phyloP scores from a whole-genome alignment of 2,329 filamentous ascomycete genomes.

The Ophiostoma ips region DNA sequence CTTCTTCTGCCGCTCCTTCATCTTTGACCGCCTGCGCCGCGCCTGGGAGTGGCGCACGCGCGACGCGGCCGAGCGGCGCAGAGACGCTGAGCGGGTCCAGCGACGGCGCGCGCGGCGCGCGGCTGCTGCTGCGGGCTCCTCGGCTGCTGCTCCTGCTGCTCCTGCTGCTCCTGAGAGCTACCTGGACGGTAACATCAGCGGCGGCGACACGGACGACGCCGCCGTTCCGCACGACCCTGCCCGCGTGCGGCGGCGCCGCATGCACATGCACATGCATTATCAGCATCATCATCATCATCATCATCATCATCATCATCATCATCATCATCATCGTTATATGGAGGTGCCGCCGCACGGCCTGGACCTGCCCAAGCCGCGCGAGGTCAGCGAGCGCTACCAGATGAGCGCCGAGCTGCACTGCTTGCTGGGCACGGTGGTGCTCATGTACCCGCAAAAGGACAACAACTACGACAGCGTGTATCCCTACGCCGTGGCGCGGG shows the following conservation, averaged over 20 bases:
- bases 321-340: neutral
- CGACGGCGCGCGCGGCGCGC: neutral
- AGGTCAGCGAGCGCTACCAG: conserved; percentile 35
- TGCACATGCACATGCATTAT: too few relatives aligned
- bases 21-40: conserved; percentile 36
- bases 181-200: neutral
- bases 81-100: neutral
- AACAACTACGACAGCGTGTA: conserved; percentile 27
- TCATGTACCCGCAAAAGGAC: conserved; percentile 20
- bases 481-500: conserved; percentile 50
- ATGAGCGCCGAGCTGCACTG: conserved; percentile 57
- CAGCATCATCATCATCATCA: too few relatives aligned
- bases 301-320: too few relatives aligned
- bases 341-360: neutral
- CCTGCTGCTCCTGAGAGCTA: too few relatives aligned
- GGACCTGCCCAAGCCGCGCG: conserved; percentile 8
- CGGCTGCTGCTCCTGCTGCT: too few relatives aligned
- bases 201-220: neutral
- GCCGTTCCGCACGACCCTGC: too few relatives aligned
- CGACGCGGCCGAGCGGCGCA: neutral
- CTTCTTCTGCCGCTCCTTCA: conserved; percentile 49
- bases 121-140: too few relatives aligned
- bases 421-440: conserved; percentile 49
- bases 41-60: neutral
- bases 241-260: too few relatives aligned